phyloP scores from a whole-genome alignment of 371 early-diverging fungal genomes.

The Syncephalis plumigaleata region DNA sequence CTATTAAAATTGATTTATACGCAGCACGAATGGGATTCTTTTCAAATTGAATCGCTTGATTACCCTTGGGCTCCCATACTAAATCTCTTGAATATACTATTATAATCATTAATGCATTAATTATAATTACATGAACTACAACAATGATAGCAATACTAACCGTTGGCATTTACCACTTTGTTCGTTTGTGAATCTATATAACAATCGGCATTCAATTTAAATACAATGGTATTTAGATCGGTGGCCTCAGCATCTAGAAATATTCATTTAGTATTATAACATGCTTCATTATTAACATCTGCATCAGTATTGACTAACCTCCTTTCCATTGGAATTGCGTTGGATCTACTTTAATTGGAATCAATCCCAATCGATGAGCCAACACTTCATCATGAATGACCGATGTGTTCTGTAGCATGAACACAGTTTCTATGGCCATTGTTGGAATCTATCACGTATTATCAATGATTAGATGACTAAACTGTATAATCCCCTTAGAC shows the following conservation, averaged over 20 bases:
- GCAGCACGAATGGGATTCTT: slow-evolving; percentile 56
- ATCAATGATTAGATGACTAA: neutral
- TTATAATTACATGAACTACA: too few relatives aligned
- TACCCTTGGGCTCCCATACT: slow-evolving; percentile 78
- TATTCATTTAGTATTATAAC: neutral
- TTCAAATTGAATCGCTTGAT: slow-evolving; percentile 55
- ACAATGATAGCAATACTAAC: neutral
- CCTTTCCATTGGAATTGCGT: slow-evolving; percentile 51
- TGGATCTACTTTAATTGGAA: slow-evolving; percentile 89
- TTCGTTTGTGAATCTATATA: slow-evolving; percentile 33
- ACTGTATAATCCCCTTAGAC: too few relatives aligned
- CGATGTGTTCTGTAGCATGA: slow-evolving; percentile 84
- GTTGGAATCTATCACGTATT: slow-evolving; percentile 55
- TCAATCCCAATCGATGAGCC: slow-evolving; percentile 93
- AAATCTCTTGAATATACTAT: slow-evolving; percentile 66
- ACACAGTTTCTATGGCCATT: slow-evolving; percentile 96
- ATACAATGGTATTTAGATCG: slow-evolving; percentile 89
- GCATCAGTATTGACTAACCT: slow-evolving; percentile 11
- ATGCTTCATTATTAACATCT: neutral
- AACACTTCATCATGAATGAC: slow-evolving; percentile 96
- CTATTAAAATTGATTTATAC: slow-evolving; percentile 77
- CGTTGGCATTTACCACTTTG: slow-evolving; percentile 42
- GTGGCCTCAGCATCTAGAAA: slow-evolving; percentile 51
- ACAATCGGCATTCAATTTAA: slow-evolving; percentile 67
- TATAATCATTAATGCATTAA: too few relatives aligned